A percentile compares a stretch with the other conserved stretches of the same genome.
These are phyloP conservation scores for Phytophthora citricola DNA, from an alignment of 352 stramenopile species.

Conservation along the genomic window DNA sequence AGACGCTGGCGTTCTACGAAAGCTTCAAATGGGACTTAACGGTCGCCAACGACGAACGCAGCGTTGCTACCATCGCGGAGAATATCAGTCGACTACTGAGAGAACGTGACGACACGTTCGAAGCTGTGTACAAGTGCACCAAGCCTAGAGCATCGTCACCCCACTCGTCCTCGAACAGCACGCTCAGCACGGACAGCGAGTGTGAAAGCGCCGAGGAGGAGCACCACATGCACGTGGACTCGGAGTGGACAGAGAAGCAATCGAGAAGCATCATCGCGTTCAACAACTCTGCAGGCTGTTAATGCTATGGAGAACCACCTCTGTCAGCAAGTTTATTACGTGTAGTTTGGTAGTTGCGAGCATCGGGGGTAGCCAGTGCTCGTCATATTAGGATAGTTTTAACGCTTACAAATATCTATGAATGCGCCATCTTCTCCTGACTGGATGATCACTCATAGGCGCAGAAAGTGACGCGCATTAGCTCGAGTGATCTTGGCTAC, in stretches of 20 bases:
- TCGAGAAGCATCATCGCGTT: constrained; percentile 73
- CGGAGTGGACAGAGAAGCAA: constrained; percentile 10
- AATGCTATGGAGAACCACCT: constrained; percentile 9
- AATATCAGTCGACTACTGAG: constrained; percentile 56
- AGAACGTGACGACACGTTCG: constrained; percentile 70
- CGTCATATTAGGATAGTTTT: constrained; percentile 27
- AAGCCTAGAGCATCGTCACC: constrained; percentile 35
- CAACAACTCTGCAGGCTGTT: constrained; percentile 48
- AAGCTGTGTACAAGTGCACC: constrained; percentile 64
- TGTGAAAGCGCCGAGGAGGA: constrained; percentile 59
- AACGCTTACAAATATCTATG: constrained; percentile 31
- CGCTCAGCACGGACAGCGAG: constrained; percentile 77
- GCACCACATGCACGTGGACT: constrained; percentile 16
- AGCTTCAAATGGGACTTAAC: constrained; percentile 80
- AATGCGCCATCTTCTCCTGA: constrained; percentile 10
- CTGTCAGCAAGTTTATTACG: constrained; percentile 15
- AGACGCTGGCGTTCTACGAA: constrained; percentile 85
- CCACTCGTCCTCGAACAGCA: constrained; percentile 44
- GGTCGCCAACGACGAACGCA: constrained; percentile 69
- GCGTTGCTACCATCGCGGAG: constrained; percentile 58
- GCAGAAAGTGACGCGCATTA: constrained; percentile 80
- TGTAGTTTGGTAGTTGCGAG: constrained; percentile 11
- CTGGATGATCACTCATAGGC: constrained; percentile 35
- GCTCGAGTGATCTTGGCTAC: constrained; percentile 64
- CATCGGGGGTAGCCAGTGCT: constrained; percentile 7